phyloP scores from a whole-genome alignment of 371 early-diverging fungal genomes.

The Parasitella parasitica region DNA sequence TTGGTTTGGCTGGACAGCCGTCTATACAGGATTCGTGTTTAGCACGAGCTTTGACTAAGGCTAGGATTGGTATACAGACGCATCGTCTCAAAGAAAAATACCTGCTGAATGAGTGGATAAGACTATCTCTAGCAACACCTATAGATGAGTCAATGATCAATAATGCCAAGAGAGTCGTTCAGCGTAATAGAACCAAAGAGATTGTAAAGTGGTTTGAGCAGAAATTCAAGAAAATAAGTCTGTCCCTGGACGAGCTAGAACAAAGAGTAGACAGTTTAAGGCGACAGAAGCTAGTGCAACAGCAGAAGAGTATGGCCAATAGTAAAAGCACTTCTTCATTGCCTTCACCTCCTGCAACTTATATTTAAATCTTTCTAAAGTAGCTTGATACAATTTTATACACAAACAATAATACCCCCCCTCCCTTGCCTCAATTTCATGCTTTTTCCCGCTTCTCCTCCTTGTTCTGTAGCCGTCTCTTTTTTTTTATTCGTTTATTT shows the following conservation, averaged over 20 bases:
- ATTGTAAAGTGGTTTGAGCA: conserved; percentile 51
- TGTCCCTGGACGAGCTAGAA: conserved; percentile 38
- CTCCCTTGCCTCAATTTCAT: neutral
- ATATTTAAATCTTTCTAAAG: neutral
- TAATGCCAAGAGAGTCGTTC: neutral
- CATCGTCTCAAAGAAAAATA: conserved; percentile 43
- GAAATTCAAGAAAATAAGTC: conserved; percentile 27
- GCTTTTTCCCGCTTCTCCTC: neutral
- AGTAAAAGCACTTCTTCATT: neutral
- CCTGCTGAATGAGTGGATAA: conserved; percentile 48
- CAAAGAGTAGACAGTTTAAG: conserved; percentile 37
- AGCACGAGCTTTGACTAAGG: conserved; percentile 40
- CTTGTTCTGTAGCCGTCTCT: neutral
- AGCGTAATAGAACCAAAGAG: conserved; percentile 37
- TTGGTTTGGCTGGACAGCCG: neutral
- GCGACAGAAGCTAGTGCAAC: conserved; percentile 20
- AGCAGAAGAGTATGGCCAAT: conserved; percentile 1
- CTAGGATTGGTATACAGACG: conserved; percentile 39
- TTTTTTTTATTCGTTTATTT: neutral
- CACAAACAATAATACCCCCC: neutral
- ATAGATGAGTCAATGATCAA: conserved; percentile 40
- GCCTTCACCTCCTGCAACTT: conserved; percentile 4
- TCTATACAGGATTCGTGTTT: conserved; percentile 26
- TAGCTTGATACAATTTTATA: neutral
- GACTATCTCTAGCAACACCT: conserved; percentile 37